Evolutionary conservation across 805 yeast species (phyloP), one percentile per base, ranked within the genome.

Genomic region (Teunomyces panamensis): DNA sequence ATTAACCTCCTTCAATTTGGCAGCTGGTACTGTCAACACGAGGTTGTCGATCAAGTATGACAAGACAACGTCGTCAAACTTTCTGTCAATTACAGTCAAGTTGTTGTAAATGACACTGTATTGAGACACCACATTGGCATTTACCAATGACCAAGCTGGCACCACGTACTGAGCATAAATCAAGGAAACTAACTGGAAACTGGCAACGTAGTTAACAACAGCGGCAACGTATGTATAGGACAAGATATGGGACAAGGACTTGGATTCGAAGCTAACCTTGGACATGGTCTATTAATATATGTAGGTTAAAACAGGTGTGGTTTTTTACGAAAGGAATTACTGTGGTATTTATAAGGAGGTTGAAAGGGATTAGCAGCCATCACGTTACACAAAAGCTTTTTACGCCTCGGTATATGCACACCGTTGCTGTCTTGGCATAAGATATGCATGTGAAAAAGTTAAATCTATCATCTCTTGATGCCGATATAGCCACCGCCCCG

Each of bases 191-290:
- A 67, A 43, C 20, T 47, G 47, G 54, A 59, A 66, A 14, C 69
- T 56, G 29, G 67, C 58, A 34, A 62, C 50, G 46, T 49, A 66
- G 26, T 53, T 50, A 29, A 51, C 49, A 9, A 59, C 39, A 13
- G 56, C 45, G 39, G 61, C 49, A 33, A 71, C 65, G n/a, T 59
- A 45, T 7, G 65, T 48, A 56, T 72, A 73, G 3, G 66, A 56
- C 34, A 55, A 52, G 42, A 73, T 46, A 55, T 73, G 76, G 32
- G 54, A 51, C 30, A 67, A 39, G 11, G 74, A 55, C 52, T 65
- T 59, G 41, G 75, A 70, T 28, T 62, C 50, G 52, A 67, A 67
- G 35, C 60, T 53, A 20, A 48, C 50, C 44, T 54, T 49, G 11
- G 64, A 43, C 52, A 46, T 49, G 16, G 26, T 44, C 17, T 14